Conservation (phyloP, 169 alveolate genomes). For the Toxoplasma gondii region DNA sequence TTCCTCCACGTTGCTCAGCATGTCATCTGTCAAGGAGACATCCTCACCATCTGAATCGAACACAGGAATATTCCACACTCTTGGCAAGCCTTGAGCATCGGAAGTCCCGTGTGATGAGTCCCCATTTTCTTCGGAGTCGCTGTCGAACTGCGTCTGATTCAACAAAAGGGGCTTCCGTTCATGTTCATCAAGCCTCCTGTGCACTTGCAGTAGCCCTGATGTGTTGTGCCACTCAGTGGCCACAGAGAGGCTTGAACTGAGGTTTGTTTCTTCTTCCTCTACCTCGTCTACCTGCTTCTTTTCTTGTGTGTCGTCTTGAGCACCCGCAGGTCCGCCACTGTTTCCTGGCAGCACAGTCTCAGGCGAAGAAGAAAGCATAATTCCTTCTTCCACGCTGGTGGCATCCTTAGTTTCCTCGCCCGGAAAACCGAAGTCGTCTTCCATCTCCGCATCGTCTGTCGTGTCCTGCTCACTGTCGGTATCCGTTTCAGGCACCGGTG, state of each 20-base stretch:
- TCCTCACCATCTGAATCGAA: constrained; percentile 1
- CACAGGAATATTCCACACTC: background rate
- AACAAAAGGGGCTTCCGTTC: background rate
- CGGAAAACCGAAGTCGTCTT: too few species aligned
- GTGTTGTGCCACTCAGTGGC: background rate
- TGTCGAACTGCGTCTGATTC: background rate
- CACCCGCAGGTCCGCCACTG: background rate
- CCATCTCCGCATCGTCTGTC: too few species aligned
- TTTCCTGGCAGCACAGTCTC: background rate
- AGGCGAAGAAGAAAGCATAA: background rate
- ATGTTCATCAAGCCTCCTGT: background rate
- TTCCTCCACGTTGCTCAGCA: background rate
- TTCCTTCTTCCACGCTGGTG: too few species aligned
- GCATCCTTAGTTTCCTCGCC: too few species aligned
- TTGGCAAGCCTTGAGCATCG: background rate
- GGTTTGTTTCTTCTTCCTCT: background rate
- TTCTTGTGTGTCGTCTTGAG: background rate
- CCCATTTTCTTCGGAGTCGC: background rate
- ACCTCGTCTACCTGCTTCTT: background rate
- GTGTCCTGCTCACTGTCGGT: background rate
- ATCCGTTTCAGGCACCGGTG: background rate
- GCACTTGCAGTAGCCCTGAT: background rate
- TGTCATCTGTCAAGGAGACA: background rate
- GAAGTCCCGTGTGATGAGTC: background rate
- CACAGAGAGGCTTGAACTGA: background rate